Evolutionary conservation across 2,329 filamentous ascomycete genomes (phyloP).

Genomic region (Phialophora expanda): DNA sequence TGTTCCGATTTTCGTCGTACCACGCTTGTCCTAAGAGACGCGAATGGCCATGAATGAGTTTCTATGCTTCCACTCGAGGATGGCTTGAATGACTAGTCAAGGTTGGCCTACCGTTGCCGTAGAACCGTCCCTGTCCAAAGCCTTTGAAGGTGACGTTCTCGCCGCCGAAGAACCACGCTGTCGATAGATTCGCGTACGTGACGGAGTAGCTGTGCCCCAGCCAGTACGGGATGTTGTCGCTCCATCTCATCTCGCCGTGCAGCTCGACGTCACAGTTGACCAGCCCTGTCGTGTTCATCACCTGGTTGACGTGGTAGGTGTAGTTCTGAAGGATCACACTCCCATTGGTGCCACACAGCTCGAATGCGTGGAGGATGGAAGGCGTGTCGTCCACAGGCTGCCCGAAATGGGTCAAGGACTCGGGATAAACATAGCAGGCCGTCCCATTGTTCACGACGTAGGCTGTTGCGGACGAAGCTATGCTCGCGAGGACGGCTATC

Average conservation of each 20-base stretch:
- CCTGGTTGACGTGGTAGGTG: slow-evolving; percentile 38
- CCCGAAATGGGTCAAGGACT: slow-evolving; percentile 23
- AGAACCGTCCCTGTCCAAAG: slow-evolving; percentile 59
- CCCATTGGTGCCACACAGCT: slow-evolving; percentile 67
- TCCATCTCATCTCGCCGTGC: slow-evolving; percentile 66
- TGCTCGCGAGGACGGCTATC: not conserved
- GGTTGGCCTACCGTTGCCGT: slow-evolving; percentile 59
- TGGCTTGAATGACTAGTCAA: not conserved
- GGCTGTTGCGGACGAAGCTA: slow-evolving; percentile 8
- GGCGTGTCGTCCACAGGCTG: slow-evolving; percentile 53
- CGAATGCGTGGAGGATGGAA: slow-evolving; percentile 60
- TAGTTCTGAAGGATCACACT: slow-evolving; percentile 64
- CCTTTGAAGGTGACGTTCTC: slow-evolving; percentile 71
- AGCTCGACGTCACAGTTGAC: slow-evolving; percentile 52
- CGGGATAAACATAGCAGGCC: slow-evolving; percentile 20
- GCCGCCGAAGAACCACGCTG: slow-evolving; percentile 71
- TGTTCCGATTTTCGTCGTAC: slow-evolving; percentile 40
- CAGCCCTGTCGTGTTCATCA: slow-evolving; percentile 32
- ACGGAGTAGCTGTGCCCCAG: slow-evolving; percentile 67
- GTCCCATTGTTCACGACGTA: slow-evolving; percentile 26
- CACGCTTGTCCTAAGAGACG: slow-evolving; percentile 57
- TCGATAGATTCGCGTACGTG: slow-evolving; percentile 68
- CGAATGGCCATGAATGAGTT: not conserved
- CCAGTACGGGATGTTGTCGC: slow-evolving; percentile 72
- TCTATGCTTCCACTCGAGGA: not conserved